phyloP scores from a whole-genome alignment of 306 rosid genomes.

The Castanea crenata region DNA sequence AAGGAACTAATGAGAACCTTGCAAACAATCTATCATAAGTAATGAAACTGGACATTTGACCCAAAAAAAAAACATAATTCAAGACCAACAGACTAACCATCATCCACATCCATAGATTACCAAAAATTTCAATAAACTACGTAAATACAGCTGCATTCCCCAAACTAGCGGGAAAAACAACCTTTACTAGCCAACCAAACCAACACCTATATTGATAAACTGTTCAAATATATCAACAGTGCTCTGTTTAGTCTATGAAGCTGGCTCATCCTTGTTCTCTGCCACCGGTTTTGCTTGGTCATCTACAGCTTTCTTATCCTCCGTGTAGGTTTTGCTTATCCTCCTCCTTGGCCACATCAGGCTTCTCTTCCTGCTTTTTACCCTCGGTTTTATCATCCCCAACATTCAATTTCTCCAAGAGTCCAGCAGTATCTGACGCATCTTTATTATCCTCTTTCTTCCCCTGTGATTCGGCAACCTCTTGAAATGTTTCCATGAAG shows the following conservation, averaged over 20 bases:
- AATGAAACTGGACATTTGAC: neutral
- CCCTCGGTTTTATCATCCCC: neutral
- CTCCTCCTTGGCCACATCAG: neutral
- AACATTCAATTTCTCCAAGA: neutral
- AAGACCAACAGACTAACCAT: neutral
- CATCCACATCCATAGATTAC: neutral
- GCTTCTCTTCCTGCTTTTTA: neutral
- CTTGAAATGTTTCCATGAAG: constrained; percentile 9
- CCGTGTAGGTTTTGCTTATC: neutral
- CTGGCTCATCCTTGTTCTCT: neutral
- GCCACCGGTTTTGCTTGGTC: neutral
- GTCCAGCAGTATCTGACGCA: neutral
- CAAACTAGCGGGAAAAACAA: neutral
- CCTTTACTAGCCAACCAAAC: neutral
- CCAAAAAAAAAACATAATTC: neutral
- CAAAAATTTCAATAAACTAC: neutral
- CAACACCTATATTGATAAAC: neutral
- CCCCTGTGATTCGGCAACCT: constrained; percentile 12
- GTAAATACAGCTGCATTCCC: neutral
- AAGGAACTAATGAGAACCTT: neutral
- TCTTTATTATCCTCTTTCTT: constrained; percentile 1
- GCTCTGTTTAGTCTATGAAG: neutral
- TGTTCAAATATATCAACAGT: neutral
- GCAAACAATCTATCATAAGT: neutral
- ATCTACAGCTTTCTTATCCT: neutral